Evolutionary conservation across 345 rosid genomes (phyloP), one percentile per base, ranked within the genome.

Genomic region (Citrus hindsii): DNA sequence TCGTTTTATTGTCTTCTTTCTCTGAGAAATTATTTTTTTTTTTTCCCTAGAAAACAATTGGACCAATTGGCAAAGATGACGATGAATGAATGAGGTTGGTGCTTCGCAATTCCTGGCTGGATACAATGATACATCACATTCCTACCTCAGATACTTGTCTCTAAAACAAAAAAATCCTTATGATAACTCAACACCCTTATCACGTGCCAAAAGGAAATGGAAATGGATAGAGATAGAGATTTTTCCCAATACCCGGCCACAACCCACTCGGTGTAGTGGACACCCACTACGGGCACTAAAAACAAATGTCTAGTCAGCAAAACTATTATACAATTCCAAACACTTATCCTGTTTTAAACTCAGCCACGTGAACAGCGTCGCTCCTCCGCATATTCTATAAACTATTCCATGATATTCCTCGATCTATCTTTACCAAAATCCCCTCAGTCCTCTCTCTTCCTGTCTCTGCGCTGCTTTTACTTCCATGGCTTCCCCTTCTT

Each of bases 401-500:
- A 30, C 33, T 21, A 22, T 48, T 51, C 4, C 63, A 12, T 3
- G 56, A 6, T 48, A 9, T 7, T 30, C 21, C 58, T 63, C 71
- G 6, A 0, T 1, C 58, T 0, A 6, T 56, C 60, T 76, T 68
- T 53, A 19, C 37, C 51, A 59, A 51, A 25, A 60, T 32, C 75
- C 9, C 18, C 14, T 9, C 30, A 60, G 0, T 2, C 67, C 0
- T 66, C 37, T 60, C 13, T 68, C 18, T 32, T 22, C 4, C 21
- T 14, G 12, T 48, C 67, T 35, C 28, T 40, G 42, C 33, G 27
- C 37, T 48, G 1, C 51, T 53, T 6, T 63, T 35, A 2, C 46
- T 38, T 53, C 73, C 82, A 90, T 90, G 89, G 88, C 87, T 71
- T 73, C 83, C 65, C 48, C 38, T 38, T 30, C 24, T 46, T 38